Evolutionary conservation across 2,329 filamentous ascomycete species (phyloP).

Genomic region (Cercospora sp.): DNA sequence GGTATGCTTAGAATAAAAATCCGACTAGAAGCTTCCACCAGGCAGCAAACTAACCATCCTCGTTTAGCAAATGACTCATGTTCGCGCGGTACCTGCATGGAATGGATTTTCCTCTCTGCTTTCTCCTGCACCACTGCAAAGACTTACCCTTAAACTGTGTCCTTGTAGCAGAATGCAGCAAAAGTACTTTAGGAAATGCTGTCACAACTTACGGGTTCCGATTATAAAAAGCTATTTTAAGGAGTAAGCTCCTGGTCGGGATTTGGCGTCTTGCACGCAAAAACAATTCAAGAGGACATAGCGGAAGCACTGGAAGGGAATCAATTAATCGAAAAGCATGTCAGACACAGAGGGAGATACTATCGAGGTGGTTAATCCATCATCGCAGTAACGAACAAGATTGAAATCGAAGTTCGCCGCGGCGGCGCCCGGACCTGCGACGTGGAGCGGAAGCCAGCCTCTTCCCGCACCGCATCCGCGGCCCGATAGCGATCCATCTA

Average conservation of each 20-base stretch:
- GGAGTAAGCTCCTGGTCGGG: background rate
- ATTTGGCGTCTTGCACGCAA: background rate
- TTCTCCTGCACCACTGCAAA: background rate
- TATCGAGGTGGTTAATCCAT: background rate
- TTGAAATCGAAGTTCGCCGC: background rate
- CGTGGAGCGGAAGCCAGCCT: background rate
- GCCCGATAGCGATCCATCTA: background rate
- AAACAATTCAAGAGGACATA: background rate
- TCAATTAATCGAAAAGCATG: background rate
- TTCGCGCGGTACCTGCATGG: background rate
- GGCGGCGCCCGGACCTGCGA: background rate
- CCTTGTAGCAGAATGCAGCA: background rate
- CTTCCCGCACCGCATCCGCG: background rate
- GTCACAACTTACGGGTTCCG: background rate
- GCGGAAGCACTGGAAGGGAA: background rate
- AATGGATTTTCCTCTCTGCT: background rate
- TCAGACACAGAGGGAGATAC: background rate
- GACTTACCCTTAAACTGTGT: background rate
- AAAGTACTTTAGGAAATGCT: background rate
- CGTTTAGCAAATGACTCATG: background rate
- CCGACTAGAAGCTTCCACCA: background rate
- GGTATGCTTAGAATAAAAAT: background rate
- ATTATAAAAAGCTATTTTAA: background rate
- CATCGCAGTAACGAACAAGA: background rate
- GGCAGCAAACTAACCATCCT: background rate